A percentile compares a stretch with the other conserved stretches of the same genome.
These are phyloP conservation scores for Wickerhamiella infanticola DNA, from an alignment of 1,139 yeast species.

Conservation along the genomic window DNA sequence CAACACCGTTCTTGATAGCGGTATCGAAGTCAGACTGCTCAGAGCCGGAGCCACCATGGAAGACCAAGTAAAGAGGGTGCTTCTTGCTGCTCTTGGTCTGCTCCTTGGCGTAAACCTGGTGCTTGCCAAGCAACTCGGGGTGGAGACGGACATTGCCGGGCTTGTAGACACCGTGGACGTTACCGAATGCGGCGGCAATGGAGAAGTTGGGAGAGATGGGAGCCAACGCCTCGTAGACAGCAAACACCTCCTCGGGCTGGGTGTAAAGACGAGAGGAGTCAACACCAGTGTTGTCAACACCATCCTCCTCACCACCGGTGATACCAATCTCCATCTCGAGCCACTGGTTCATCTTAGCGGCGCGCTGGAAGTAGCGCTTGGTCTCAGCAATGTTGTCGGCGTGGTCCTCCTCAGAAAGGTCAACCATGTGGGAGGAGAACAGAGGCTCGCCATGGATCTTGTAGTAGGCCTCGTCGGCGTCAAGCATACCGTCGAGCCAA, in stretches of 20 bases:
- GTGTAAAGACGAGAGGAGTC: constrained; percentile 83
- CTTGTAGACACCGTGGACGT: constrained; percentile 99
- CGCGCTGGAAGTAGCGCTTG: constrained; percentile 88
- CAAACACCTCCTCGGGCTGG: constrained; percentile 86
- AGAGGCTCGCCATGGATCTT: constrained; percentile 80
- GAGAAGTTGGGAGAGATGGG: constrained; percentile 97
- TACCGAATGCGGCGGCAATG: constrained; percentile 99
- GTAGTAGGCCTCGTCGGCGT: constrained; percentile 88
- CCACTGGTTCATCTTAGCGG: constrained; percentile 92
- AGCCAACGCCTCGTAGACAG: constrained; percentile 75
- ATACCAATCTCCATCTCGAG: constrained; percentile 99
- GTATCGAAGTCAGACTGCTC: constrained; percentile 79
- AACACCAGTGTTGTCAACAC: constrained; percentile 96
- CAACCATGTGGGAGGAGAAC: constrained; percentile 98
- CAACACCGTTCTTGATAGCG: constrained; percentile 88
- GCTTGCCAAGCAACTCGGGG: constrained; percentile 91
- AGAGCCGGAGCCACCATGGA: constrained; percentile 99
- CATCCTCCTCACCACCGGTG: constrained; percentile 99
- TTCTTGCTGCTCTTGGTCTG: constrained; percentile 37
- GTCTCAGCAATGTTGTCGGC: constrained; percentile 91
- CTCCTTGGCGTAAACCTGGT: constrained; percentile 67
- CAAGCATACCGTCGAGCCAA: constrained; percentile 97
- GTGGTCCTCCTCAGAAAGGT: constrained; percentile 91
- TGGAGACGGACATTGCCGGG: constrained; percentile 93
- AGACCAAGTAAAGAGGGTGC: constrained; percentile 87